A percentile compares a stretch with the other conserved stretches of the same genome.
These are phyloP conservation scores for Suhomyces bribrorum DNA, from an alignment of 1,139 yeast species.

Conservation along the genomic window DNA sequence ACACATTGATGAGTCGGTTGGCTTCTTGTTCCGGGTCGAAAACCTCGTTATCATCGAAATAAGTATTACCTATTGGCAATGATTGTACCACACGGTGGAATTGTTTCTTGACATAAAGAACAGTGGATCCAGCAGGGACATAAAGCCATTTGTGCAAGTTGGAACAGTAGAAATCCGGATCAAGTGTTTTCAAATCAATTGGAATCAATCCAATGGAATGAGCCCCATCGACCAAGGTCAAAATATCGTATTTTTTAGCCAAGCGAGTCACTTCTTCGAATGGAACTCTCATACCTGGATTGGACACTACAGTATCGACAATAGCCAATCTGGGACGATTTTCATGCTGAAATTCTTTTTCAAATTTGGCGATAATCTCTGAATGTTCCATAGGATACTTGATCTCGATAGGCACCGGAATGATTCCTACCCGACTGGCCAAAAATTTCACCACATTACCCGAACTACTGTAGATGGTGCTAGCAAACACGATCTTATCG, in stretches of 20 bases:
- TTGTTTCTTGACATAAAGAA: conserved; percentile 56
- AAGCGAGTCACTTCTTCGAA: conserved; percentile 49
- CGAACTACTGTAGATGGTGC: conserved; percentile 62
- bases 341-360: conserved; percentile 26
- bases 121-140: conserved; percentile 60
- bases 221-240: conserved; percentile 72
- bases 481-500: conserved; percentile 54
- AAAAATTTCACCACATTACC: conserved; percentile 54
- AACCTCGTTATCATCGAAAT: conserved; percentile 26
- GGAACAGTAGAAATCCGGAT: conserved; percentile 64
- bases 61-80: conserved; percentile 57
- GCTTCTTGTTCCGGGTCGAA: conserved; percentile 24
- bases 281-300: conserved; percentile 66
- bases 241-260: conserved; percentile 48
- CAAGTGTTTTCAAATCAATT: conserved; percentile 41
- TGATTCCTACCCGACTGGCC: conserved; percentile 43
- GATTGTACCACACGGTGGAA: conserved; percentile 57
- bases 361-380: conserved; percentile 46
- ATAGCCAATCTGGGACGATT: conserved; percentile 40
- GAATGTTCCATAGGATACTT: conserved; percentile 52
- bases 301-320: conserved; percentile 63
- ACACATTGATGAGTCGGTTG: conserved; percentile 40
- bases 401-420: conserved; percentile 45
- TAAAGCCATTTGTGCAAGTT: conserved; percentile 74
- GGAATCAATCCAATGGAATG: conserved; percentile 64